Percentiles rank a stretch among this genome's conserved stretches.
Evolutionary conservation across 2,329 filamentous ascomycete species (phyloP).

Genomic region (Coniochaeta sp.): DNA sequence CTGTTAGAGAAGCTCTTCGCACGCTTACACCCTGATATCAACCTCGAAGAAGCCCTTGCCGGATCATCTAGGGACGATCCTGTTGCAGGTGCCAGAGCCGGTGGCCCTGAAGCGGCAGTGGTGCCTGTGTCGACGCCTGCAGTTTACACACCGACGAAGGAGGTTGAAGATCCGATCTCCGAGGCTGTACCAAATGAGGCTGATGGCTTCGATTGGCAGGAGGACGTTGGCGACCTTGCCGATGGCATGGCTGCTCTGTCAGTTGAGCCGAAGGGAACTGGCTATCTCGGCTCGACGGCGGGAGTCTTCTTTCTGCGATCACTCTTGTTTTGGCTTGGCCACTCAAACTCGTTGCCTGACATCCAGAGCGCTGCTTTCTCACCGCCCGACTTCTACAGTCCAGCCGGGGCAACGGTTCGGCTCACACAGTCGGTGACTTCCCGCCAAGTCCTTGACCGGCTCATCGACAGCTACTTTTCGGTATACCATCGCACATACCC

Average conservation of each 20-base stretch:
- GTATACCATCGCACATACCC: slow-evolving; percentile 37
- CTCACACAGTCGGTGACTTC: slow-evolving; percentile 16
- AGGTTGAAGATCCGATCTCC: slow-evolving; percentile 10
- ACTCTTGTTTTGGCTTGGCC: slow-evolving; percentile 16
- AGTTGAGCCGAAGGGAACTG: slow-evolving; percentile 24
- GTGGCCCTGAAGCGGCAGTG: not conserved
- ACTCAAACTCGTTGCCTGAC: not conserved
- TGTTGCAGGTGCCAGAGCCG: not conserved
- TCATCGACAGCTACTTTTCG: slow-evolving; percentile 32
- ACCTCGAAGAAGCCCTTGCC: slow-evolving; percentile 7
- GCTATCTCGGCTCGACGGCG: slow-evolving; percentile 24
- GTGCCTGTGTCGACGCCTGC: not conserved
- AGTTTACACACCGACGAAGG: not conserved
- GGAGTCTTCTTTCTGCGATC: slow-evolving; percentile 22
- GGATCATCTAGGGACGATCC: not conserved
- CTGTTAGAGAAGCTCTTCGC: slow-evolving; percentile 6
- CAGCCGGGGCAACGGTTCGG: slow-evolving; percentile 8
- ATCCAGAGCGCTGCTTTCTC: not conserved
- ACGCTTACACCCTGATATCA: slow-evolving; percentile 7
- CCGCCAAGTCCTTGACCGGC: slow-evolving; percentile 14
- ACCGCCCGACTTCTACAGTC: slow-evolving; percentile 1
- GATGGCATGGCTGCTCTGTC: slow-evolving; percentile 28
- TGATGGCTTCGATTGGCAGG: slow-evolving; percentile 24
- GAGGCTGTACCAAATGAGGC: slow-evolving; percentile 20
- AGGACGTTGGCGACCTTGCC: slow-evolving; percentile 20